A percentile compares a stretch with the other conserved stretches of the same genome.
Conservation (phyloP, 768 basidiomycete genomes). For the Xerocomellus amylosporus region DNA sequence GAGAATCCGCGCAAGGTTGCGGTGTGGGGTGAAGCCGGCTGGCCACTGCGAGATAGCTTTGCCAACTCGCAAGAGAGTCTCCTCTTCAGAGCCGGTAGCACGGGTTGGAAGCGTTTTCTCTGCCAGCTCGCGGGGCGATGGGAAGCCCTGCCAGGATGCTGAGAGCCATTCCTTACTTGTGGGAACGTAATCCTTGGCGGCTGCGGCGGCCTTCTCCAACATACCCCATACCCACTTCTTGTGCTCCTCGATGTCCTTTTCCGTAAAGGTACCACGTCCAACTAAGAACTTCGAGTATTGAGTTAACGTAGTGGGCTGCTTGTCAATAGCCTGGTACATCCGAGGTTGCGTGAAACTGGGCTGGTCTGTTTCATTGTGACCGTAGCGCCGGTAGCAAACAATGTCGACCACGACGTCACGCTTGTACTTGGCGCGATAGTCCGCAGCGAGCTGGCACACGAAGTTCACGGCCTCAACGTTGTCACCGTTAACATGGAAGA, state of each 20-base stretch:
- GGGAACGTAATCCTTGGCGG: constrained; percentile 92
- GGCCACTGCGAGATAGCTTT: constrained; percentile 86
- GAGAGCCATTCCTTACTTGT: constrained; percentile 97
- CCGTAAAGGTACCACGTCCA: constrained; percentile 90
- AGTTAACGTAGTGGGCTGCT: constrained; percentile 88
- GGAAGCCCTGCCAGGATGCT: constrained; percentile 97
- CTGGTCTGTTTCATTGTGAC: constrained; percentile 99
- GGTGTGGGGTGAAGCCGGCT: constrained; percentile 80
- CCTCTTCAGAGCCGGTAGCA: constrained; percentile 75
- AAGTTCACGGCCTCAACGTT: constrained; percentile 98
- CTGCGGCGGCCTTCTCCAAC: constrained; percentile 95
- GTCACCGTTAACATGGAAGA: constrained; percentile 99
- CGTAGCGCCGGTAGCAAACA: constrained; percentile 97
- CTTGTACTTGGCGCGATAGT: constrained; percentile 98
- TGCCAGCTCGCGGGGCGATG: constrained; percentile 91
- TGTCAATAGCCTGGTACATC: constrained; percentile 97
- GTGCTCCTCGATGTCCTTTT: constrained; percentile 96
- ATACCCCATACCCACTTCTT: constrained; percentile 99
- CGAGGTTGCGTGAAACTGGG: constrained; percentile 97
- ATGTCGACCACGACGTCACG: constrained; percentile 98
- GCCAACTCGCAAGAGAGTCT: constrained; percentile 78
- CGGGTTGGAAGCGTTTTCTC: constrained; percentile 91
- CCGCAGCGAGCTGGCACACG: constrained; percentile 96
- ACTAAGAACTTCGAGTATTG: constrained; percentile 91
- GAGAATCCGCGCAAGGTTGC: constrained; percentile 93